A percentile compares a stretch with the other conserved stretches of the same genome.
Conservation (phyloP, 2,329 filamentous ascomycete genomes). For the Xylaria sp. region DNA sequence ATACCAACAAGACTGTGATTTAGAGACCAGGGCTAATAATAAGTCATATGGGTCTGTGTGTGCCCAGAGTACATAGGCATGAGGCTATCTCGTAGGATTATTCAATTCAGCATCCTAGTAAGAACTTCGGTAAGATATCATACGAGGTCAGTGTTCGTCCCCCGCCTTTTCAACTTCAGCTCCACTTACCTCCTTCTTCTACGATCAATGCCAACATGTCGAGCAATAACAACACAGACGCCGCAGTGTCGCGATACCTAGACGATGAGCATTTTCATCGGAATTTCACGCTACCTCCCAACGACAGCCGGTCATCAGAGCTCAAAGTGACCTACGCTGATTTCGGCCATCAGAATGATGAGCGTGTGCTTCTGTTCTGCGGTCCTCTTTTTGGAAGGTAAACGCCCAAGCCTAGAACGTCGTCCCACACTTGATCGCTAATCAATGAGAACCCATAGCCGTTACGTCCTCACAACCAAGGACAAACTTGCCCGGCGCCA, state of each 20-base stretch:
- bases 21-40: not conserved
- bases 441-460: slow-evolving; percentile 34
- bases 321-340: slow-evolving; percentile 40
- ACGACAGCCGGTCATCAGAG: slow-evolving; percentile 16
- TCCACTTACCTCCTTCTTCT: not conserved
- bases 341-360: slow-evolving; percentile 37
- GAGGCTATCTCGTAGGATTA: not conserved
- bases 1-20: not conserved
- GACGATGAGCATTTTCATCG: slow-evolving; percentile 39
- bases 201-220: not conserved
- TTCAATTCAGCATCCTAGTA: not conserved
- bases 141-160: not conserved
- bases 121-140: not conserved
- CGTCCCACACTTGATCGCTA: not conserved
- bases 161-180: not conserved
- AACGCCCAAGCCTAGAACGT: not conserved
- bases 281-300: slow-evolving; percentile 33
- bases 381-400: slow-evolving; percentile 39
- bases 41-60: not conserved
- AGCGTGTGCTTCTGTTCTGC: slow-evolving; percentile 39
- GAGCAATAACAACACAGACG: not conserved
- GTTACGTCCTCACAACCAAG: slow-evolving; percentile 49
- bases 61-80: not conserved
- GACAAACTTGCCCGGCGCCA: slow-evolving; percentile 49
- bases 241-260: slow-evolving; percentile 20